Conservation (phyloP, 176 grass and related monocot genomes). For the Musa troglodytarum region DNA sequence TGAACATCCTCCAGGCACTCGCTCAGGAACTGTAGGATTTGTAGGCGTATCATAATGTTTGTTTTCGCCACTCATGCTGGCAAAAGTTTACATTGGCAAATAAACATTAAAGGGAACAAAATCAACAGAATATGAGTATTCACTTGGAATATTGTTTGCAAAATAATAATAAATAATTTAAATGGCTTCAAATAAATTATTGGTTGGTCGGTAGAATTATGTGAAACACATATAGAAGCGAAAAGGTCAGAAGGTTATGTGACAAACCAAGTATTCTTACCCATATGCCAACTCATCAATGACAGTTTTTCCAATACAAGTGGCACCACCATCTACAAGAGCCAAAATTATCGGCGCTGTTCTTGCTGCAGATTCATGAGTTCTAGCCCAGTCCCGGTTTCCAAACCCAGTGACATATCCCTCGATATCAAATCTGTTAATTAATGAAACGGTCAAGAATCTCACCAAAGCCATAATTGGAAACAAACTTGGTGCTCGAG, state of each 20-base stretch:
- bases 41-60: slow-evolving; percentile 73
- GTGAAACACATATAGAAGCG: neutral
- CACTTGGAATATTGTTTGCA: neutral
- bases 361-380: slow-evolving; percentile 43
- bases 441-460: slow-evolving; percentile 15
- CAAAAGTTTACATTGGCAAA: neutral
- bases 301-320: slow-evolving; percentile 85
- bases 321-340: slow-evolving; percentile 66
- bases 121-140: neutral
- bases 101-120: neutral
- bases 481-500: slow-evolving; percentile 5
- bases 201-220: neutral
- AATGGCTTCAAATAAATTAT: neutral
- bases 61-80: slow-evolving; percentile 83
- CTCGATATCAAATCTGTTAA: slow-evolving; percentile 67
- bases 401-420: slow-evolving; percentile 76
- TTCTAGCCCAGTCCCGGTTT: slow-evolving; percentile 58
- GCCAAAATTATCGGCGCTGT: slow-evolving; percentile 65
- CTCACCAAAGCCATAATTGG: slow-evolving; percentile 1
- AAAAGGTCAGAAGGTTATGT: slow-evolving; percentile 5
- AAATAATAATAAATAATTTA: neutral
- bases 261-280: slow-evolving; percentile 24
- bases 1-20: slow-evolving; percentile 82
- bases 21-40: slow-evolving; percentile 55
- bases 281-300: slow-evolving; percentile 95